These are phyloP conservation scores for Elongisporangium senticosum DNA, from an alignment of 352 stramenopile genomes.

Conservation along the genomic window DNA sequence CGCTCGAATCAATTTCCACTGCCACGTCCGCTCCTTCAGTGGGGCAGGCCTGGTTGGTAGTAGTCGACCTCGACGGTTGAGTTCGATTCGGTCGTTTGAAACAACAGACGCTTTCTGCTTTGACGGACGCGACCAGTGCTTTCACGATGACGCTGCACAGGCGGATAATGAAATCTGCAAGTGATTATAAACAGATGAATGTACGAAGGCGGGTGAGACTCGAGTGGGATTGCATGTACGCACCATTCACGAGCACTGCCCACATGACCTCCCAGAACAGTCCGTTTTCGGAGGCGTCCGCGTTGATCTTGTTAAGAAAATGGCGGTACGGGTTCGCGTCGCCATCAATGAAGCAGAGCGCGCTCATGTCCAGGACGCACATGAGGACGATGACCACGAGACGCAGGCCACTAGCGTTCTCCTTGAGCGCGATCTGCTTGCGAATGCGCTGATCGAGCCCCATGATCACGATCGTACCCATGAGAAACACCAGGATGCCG, in stretches of 20 bases:
- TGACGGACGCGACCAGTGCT: slow-evolving; percentile 42
- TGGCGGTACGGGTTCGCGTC: slow-evolving; percentile 53
- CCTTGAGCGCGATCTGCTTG: slow-evolving; percentile 67
- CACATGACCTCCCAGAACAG: slow-evolving; percentile 66
- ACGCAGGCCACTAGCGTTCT: slow-evolving; percentile 49
- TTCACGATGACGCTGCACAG: slow-evolving; percentile 57
- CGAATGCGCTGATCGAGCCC: slow-evolving; percentile 67
- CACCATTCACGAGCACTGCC: slow-evolving; percentile 77
- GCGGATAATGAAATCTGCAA: slow-evolving; percentile 68
- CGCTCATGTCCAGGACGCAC: slow-evolving; percentile 51
- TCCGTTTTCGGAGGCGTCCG: slow-evolving; percentile 17
- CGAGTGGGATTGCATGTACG: no score
- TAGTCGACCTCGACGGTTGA: background rate
- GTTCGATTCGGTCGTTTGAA: slow-evolving; percentile 7
- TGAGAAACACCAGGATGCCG: slow-evolving; percentile 58
- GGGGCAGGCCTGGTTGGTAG: background rate
- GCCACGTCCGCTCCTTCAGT: slow-evolving; percentile 9
- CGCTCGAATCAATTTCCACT: background rate
- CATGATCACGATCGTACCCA: slow-evolving; percentile 62
- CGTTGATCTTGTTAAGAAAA: slow-evolving; percentile 33
- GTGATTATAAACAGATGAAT: no score
- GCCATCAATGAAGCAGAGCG: slow-evolving; percentile 54
- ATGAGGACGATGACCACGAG: slow-evolving; percentile 48
- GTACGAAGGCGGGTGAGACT: no score
- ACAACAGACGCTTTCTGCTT: slow-evolving; percentile 29